Conservation (phyloP, 2,329 filamentous ascomycete genomes). For the Trichoderma citrinoviride region DNA sequence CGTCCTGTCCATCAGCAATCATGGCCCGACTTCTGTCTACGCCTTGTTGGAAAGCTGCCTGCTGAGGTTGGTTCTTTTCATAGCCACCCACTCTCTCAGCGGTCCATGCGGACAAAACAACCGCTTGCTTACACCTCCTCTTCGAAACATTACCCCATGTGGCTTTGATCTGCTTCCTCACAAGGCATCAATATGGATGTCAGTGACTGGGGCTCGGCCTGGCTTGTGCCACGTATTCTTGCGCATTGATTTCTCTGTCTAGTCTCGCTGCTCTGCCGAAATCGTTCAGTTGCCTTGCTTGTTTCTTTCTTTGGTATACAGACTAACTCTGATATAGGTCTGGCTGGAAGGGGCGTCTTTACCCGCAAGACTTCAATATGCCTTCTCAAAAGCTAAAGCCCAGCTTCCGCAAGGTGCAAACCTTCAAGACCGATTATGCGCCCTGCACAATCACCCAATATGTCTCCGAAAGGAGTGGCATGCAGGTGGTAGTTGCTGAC, state of each 20-base stretch:
- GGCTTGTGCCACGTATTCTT: background rate
- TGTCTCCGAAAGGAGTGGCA: conserved; percentile 89
- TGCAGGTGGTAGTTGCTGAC: conserved; percentile 90
- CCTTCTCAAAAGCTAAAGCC: conserved; percentile 47
- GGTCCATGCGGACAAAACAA: background rate
- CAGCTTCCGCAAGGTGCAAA: conserved; percentile 80
- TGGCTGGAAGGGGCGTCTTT: conserved; percentile 15
- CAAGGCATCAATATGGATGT: background rate
- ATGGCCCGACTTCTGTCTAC: background rate
- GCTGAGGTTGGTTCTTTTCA: conserved; percentile 15
- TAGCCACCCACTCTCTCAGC: background rate
- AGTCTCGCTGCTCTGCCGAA: background rate
- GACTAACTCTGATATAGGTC: conserved; percentile 24
- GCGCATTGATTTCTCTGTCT: background rate
- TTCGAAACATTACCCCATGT: background rate
- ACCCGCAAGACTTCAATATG: conserved; percentile 43
- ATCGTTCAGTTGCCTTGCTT: background rate
- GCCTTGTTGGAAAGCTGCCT: background rate
- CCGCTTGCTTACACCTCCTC: background rate
- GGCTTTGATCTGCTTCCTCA: background rate
- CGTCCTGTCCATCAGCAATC: background rate
- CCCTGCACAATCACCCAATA: conserved; percentile 88
- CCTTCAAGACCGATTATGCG: conserved; percentile 86
- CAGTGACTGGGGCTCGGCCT: background rate
- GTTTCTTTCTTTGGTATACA: background rate